Percentiles rank a stretch among this genome's conserved stretches.
phyloP scores from a whole-genome alignment of 768 basidiomycete genomes.

The Lepiota venenata region DNA sequence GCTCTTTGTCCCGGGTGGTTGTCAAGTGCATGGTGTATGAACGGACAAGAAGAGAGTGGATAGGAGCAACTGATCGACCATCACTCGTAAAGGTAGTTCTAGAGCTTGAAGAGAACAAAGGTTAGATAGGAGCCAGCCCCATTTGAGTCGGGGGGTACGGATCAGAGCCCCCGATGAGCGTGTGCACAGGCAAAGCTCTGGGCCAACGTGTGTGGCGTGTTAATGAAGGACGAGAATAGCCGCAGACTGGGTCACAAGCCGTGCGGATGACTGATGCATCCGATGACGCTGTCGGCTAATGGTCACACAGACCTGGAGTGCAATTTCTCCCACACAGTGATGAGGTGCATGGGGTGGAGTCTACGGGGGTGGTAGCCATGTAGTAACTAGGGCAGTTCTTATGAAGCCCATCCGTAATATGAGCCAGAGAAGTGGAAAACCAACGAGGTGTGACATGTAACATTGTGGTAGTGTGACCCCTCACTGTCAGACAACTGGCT shows the following conservation, averaged over 20 bases:
- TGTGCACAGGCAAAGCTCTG: no score
- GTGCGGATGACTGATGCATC: not conserved
- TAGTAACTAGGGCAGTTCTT: not conserved
- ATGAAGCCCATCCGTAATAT: not conserved
- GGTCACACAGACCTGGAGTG: no score
- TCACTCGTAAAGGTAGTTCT: no score
- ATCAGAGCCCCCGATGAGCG: no score
- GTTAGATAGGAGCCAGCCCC: not conserved
- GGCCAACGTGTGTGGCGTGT: no score
- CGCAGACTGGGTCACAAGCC: constrained; percentile 1
- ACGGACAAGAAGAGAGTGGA: no score
- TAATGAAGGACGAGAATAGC: not conserved
- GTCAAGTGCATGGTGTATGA: no score
- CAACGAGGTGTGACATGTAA: constrained; percentile 16
- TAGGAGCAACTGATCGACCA: no score
- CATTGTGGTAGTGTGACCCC: constrained; percentile 5
- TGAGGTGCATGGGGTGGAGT: not conserved
- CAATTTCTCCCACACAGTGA: no score
- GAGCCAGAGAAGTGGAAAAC: not conserved
- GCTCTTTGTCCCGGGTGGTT: no score
- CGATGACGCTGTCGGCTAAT: not conserved
- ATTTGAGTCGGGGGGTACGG: no score
- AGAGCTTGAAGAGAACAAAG: not conserved
- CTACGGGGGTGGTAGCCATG: not conserved
- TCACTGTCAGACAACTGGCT: constrained; percentile 19